A percentile compares a stretch with the other conserved stretches of the same genome.
Evolutionary conservation across 257 asterid genomes (phyloP).

Genomic region (Forsythia suspensa): DNA sequence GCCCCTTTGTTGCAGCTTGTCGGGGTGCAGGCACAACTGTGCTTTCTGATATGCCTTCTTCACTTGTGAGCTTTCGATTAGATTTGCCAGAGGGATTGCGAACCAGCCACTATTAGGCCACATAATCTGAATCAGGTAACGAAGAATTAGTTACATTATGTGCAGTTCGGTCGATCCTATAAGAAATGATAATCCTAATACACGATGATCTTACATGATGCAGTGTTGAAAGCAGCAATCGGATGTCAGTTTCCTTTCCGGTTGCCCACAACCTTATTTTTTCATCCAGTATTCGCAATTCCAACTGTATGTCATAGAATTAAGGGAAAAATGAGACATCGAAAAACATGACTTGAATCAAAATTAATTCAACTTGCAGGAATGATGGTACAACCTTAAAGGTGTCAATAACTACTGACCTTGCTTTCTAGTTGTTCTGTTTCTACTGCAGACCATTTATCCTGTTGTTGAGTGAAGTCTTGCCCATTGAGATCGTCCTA

Average conservation of each 20-base stretch:
- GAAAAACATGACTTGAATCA: neutral
- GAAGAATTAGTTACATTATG: neutral
- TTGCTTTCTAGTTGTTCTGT: neutral
- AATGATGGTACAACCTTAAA: too few species aligned
- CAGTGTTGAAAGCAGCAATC: conserved; percentile 40
- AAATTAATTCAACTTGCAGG: neutral
- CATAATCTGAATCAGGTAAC: conserved; percentile 23
- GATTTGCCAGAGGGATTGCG: conserved; percentile 25
- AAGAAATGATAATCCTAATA: neutral
- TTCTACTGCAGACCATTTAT: neutral
- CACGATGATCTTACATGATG: conserved; percentile 32
- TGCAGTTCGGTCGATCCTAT: neutral
- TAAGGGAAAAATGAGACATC: neutral
- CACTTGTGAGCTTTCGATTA: conserved; percentile 32
- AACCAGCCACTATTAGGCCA: conserved; percentile 38
- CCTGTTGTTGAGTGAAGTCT: neutral
- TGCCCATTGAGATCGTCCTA: neutral
- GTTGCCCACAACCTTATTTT: conserved; percentile 38
- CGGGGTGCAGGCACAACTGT: conserved; percentile 35
- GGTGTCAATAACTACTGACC: neutral
- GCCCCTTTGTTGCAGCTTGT: conserved; percentile 42
- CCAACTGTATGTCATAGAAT: conserved; percentile 16
- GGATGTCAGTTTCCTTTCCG: conserved; percentile 42
- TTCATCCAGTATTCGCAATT: conserved; percentile 33
- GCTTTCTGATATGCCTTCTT: conserved; percentile 46